Evolutionary conservation across 768 basidiomycete genomes (phyloP), one percentile per base, ranked within the genome.

Genomic region (Tephrocybe sp.): DNA sequence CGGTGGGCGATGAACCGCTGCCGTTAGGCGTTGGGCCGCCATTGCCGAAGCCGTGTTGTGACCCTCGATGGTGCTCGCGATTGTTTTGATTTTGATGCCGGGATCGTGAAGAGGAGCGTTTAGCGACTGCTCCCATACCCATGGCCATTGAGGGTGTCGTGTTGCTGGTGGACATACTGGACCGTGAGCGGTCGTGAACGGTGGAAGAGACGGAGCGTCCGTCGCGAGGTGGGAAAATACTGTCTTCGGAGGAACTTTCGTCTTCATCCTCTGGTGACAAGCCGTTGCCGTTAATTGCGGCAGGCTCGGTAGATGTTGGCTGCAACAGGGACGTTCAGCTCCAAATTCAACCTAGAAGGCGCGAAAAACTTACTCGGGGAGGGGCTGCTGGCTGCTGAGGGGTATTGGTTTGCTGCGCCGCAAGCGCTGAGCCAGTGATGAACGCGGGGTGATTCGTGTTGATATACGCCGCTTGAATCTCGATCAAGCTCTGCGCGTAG

Each of bases 401-500:
- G 10, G 66, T 60, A 27, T 61, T 55, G 23, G 70, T 65, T 45
- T 80, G 74, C 56, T 80, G 76, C 44, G 82, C 76, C 50, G 82
- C 80, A 9, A 74, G 63, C 36, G 87, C 80, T 29, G 89, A 88
- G 9, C 89, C 88, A 16, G 86, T 76, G 49, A 94, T 85, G 68
- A 97, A 98, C 25, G 90, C 81, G 5, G 97, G 97, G 64, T 99
- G 97, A 66, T 98, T 98, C 49, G 94, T 98, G 67, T 99, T 99
- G 76, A 99, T 98, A 64, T 99, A 99, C 10, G 97, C 94, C 1
- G 93, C 93, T 68, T 99, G 97, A 42, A 99, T 99, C 59, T 87
- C 83, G 59, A 99, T 97, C 60, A 99, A 75, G 62, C 91, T 94
- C 57, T 92, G 89, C 0, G 94, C 88, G 66, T 98, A 98, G n/a